Conservation (phyloP, 1,284 basidiomycete species). For the Marasmius fiardii region DNA sequence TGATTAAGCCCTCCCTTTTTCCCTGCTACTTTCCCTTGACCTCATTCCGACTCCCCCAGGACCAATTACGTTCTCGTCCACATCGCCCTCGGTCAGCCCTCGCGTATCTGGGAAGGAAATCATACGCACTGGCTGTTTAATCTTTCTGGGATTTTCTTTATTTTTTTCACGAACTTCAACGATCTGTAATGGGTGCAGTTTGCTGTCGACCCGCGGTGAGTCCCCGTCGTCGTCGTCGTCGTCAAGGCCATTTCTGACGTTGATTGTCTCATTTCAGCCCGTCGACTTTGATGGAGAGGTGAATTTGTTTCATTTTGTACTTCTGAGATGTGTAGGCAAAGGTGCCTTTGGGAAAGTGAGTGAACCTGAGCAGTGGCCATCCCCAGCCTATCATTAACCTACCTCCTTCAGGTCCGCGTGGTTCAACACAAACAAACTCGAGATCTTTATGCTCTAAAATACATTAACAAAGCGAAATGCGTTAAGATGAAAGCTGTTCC, state of each 20-base stretch:
- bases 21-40: background rate
- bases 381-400: conserved; percentile 10
- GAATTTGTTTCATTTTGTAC: conserved; percentile 95
- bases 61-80: background rate
- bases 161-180: background rate
- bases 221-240: background rate
- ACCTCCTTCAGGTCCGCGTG: conserved; percentile 76
- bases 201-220: conserved; percentile 80
- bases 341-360: conserved; percentile 96
- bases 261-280: conserved; percentile 53
- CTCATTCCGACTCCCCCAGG: background rate
- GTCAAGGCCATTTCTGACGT: background rate
- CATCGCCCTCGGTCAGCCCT: background rate
- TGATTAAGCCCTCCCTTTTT: background rate
- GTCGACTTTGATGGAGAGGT: conserved; percentile 98
- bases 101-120: background rate
- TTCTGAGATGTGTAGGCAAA: conserved; percentile 93
- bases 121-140: background rate
- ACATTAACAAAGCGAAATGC: conserved; percentile 98
- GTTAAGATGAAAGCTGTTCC: conserved; percentile 98
- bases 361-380: conserved; percentile 10
- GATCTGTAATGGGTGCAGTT: conserved; percentile 67
- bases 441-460: conserved; percentile 95
- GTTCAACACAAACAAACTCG: conserved; percentile 98
- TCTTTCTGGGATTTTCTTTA: background rate